Percentiles rank a stretch among this genome's conserved stretches.
phyloP scores from a whole-genome alignment of 805 yeast genomes.

The Kluyveromyces aestuarii region DNA sequence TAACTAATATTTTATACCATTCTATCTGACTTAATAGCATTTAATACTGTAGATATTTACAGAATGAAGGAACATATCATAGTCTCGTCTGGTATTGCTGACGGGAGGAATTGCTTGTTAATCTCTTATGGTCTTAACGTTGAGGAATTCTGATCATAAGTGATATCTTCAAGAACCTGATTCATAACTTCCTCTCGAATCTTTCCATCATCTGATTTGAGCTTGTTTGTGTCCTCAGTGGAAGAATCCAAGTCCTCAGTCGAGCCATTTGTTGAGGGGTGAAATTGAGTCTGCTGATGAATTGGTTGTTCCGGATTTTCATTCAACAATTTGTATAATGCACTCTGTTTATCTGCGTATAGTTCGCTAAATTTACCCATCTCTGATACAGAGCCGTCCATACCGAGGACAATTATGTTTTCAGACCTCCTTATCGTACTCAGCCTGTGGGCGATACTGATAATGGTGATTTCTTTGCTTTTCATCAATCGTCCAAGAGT shows the following conservation, averaged over 20 bases:
- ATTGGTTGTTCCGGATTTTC: conserved; percentile 25
- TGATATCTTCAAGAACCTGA: conserved; percentile 7
- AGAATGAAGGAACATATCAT: too few species aligned
- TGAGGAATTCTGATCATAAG: conserved; percentile 7
- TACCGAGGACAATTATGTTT: conserved; percentile 71
- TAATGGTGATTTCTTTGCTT: conserved; percentile 59
- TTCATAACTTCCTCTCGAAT: conserved; percentile 7
- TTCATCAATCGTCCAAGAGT: conserved; percentile 59
- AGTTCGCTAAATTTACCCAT: conserved; percentile 55
- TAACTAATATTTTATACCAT: too few species aligned
- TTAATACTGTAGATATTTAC: too few species aligned
- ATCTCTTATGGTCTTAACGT: conserved; percentile 6
- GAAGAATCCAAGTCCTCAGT: neutral
- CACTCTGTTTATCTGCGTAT: conserved; percentile 37
- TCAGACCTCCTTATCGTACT: conserved; percentile 86
- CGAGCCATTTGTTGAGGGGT: neutral
- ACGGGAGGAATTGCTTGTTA: neutral
- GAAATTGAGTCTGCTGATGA: conserved; percentile 3
- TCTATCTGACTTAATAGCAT: too few species aligned
- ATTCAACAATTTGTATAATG: conserved; percentile 30
- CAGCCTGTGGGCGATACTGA: conserved; percentile 87
- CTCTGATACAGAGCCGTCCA: conserved; percentile 75
- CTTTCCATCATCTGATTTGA: neutral
- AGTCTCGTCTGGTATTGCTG: too few species aligned
- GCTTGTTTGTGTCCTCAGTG: neutral